Percentiles rank a stretch among this genome's conserved stretches.
phyloP scores from a whole-genome alignment of 768 basidiomycete genomes.

The Dentipellis sp. region DNA sequence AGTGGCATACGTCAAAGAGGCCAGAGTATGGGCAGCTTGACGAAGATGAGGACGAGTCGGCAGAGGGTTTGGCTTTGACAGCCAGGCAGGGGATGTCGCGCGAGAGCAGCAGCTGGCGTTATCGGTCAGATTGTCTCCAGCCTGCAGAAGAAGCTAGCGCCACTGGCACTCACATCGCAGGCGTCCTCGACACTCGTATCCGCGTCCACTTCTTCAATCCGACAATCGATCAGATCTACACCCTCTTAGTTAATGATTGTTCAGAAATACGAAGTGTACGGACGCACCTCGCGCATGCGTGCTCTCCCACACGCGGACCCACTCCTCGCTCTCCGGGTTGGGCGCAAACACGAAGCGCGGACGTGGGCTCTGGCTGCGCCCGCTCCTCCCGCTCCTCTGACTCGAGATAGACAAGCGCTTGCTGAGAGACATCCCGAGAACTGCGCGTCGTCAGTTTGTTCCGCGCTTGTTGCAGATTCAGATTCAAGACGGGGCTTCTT shows the following conservation, averaged over 20 bases:
- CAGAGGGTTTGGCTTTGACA: conserved; percentile 27
- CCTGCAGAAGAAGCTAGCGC: neutral
- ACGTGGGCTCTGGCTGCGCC: conserved; percentile 11
- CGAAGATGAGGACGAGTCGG: conserved; percentile 6
- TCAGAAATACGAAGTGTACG: neutral
- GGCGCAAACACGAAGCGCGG: conserved; percentile 18
- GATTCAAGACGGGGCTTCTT: no score
- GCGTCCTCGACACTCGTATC: conserved; percentile 75
- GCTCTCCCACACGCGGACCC: conserved; percentile 49
- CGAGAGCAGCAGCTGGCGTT: conserved; percentile 45
- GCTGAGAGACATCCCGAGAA: conserved; percentile 11
- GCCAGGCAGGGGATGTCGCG: conserved; percentile 60
- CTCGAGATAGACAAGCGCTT: conserved; percentile 24
- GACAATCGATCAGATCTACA: conserved; percentile 62
- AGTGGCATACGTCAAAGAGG: conserved; percentile 60
- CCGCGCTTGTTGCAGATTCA: no score
- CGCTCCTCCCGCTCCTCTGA: conserved; percentile 6
- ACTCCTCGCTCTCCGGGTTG: conserved; percentile 34
- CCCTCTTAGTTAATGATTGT: neutral
- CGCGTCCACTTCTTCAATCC: conserved; percentile 56
- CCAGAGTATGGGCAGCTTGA: conserved; percentile 31
- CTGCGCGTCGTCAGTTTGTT: no score
- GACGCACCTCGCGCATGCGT: conserved; percentile 49
- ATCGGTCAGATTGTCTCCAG: neutral
- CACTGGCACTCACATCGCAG: conserved; percentile 49